These are phyloP conservation scores for Eucalyptus albens DNA, from an alignment of 345 rosid genomes.

Conservation along the genomic window DNA sequence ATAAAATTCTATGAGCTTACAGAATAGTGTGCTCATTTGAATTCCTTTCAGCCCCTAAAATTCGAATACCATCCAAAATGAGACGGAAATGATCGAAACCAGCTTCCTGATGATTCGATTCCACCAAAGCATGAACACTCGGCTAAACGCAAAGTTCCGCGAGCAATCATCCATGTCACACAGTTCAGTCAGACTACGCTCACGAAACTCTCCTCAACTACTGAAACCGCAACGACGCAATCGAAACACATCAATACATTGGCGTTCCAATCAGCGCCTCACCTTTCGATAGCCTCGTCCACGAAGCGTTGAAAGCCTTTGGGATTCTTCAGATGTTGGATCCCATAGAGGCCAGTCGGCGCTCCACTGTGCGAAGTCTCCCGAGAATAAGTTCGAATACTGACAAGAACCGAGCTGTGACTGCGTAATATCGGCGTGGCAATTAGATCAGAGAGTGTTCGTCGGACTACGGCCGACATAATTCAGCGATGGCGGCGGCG, in stretches of 20 bases:
- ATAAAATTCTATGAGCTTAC: background rate
- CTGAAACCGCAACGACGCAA: background rate
- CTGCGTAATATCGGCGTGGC: background rate
- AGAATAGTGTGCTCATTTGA: background rate
- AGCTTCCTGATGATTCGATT: background rate
- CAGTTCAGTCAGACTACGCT: background rate
- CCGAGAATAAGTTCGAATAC: background rate
- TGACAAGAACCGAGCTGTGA: background rate
- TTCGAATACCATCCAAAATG: background rate
- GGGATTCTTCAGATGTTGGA: constrained; percentile 55
- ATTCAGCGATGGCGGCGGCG: background rate
- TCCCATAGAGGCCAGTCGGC: constrained; percentile 73
- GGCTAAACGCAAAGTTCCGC: background rate
- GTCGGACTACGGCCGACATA: background rate
- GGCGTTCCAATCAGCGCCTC: background rate
- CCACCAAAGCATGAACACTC: background rate
- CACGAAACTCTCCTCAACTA: background rate
- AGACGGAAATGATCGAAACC: background rate
- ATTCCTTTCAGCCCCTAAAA: background rate
- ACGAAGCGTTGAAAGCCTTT: constrained; percentile 83
- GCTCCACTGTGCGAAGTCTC: background rate
- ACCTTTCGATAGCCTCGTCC: constrained; percentile 90
- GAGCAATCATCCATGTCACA: background rate
- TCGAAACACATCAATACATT: background rate
- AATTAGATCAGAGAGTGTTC: background rate